Evolutionary conservation across 495 filamentous ascomycete species (phyloP).

Genomic region (Aspergillus funiculosus): DNA sequence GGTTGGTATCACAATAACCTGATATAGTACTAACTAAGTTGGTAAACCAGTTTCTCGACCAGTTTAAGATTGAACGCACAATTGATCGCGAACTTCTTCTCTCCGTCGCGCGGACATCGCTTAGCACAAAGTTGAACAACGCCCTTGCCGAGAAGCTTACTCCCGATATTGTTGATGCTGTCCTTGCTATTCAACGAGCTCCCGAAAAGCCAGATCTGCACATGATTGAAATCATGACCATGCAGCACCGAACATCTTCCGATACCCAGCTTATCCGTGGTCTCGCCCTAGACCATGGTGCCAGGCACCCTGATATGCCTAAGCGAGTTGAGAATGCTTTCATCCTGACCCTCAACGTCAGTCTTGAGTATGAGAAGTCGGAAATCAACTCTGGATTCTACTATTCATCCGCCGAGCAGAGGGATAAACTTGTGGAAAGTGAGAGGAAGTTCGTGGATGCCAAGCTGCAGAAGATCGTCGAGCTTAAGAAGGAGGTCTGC

Average conservation of each 20-base stretch:
- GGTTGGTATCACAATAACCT: not conserved
- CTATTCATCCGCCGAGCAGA: constrained; percentile 93
- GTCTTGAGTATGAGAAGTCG: constrained; percentile 96
- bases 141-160: constrained; percentile 87
- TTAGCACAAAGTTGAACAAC: constrained; percentile 87
- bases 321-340: constrained; percentile 92
- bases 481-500: constrained; percentile 96
- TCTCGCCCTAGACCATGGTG: constrained; percentile 90
- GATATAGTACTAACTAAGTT: constrained; percentile 7
- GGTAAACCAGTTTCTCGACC: constrained; percentile 74
- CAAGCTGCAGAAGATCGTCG: constrained; percentile 95
- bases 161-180: constrained; percentile 90
- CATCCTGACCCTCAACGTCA: constrained; percentile 94
- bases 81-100: constrained; percentile 92
- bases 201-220: constrained; percentile 93
- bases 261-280: constrained; percentile 95
- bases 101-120: constrained; percentile 88
- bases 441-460: constrained; percentile 94
- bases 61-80: constrained; percentile 80
- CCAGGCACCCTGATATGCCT: constrained; percentile 96
- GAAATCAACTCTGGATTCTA: constrained; percentile 99
- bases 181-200: constrained; percentile 84
- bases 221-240: constrained; percentile 99
- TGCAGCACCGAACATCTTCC: constrained; percentile 94
- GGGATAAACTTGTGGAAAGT: constrained; percentile 95